Evolutionary conservation across 2,329 filamentous ascomycete genomes (phyloP), one percentile per base, ranked within the genome.

Genomic region (Colletotrichum eremochloae): DNA sequence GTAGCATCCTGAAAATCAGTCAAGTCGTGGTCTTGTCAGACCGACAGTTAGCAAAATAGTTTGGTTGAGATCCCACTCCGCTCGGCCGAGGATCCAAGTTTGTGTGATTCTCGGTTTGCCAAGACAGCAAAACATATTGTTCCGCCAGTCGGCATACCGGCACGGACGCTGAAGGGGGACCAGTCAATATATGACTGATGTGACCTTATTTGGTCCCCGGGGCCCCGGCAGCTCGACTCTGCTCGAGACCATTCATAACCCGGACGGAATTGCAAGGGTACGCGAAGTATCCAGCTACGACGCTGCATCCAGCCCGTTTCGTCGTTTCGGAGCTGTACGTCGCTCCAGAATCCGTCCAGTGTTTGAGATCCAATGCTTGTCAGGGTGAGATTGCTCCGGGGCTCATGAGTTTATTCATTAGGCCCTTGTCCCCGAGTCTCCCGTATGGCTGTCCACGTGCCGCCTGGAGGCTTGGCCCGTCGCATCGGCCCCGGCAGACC

Each of bases 91-190:
- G 24, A 15, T 14, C 33, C 61, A 63, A 68, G 52, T 55, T 52
- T 14, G 50, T 61, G n/a, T 11, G 38, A 48, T 42, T 68, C 31
- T 68, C 20, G 33, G 55, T 31, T 46, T 68, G 69, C 65, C 69
- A 64, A 72, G 65, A 40, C 42, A 60, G 15, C 24, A 18, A 48
- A 18, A 48, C n/a, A 20, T 38, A 55, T 63, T 72, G 57, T 72
- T 72, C 69, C 69, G 69, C 69, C 65, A 72, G 69, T 72, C 65
- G 53, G 58, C 58, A 42, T 15, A 38, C 14, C 40, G 48, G 18
- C 9, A 56, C 46, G 7, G 12, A 18, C 29, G 14, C 42, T 18
- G 33, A 53, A 9, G 48, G 33, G 33, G 33, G 48, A 24, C n/a
- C 20, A 60, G 31, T 52, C 42, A 60, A 64, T 48, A 20, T 68